Percentiles rank a stretch among this genome's conserved stretches.
phyloP scores from a whole-genome alignment of 208 protist genomes.

The Acanthamoeba healyi region DNA sequence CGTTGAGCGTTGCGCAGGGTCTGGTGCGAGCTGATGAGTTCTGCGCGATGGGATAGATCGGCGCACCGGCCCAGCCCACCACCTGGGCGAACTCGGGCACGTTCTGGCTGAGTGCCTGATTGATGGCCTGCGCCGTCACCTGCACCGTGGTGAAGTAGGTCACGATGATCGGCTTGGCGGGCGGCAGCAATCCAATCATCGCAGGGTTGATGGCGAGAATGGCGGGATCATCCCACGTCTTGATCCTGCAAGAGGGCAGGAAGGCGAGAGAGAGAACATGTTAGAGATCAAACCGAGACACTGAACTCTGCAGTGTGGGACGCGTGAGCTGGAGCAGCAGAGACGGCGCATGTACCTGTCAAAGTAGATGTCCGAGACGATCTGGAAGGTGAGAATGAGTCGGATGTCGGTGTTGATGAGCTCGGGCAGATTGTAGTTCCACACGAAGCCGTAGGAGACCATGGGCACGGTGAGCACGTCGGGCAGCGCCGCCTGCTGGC shows the following conservation, averaged over 20 bases:
- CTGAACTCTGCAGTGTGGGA: too few relatives aligned
- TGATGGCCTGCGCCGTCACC: neutral
- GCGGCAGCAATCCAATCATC: neutral
- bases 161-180: neutral
- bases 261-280: too few relatives aligned
- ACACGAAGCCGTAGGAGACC: constrained; percentile 13
- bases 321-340: too few relatives aligned
- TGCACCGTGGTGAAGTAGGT: neutral
- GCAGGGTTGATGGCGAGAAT: neutral
- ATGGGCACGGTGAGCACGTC: neutral
- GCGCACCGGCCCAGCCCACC: neutral
- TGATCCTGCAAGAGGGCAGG: too few relatives aligned
- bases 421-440: neutral
- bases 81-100: neutral
- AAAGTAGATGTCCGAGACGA: neutral
- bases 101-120: neutral
- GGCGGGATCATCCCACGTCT: neutral
- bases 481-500: neutral
- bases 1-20: neutral
- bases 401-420: neutral
- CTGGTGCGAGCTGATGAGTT: neutral
- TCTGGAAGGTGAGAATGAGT: neutral
- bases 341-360: too few relatives aligned
- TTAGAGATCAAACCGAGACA: too few relatives aligned
- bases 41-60: neutral